A percentile compares a stretch with the other conserved stretches of the same genome.
Conservation (phyloP, 2,329 filamentous ascomycete genomes). For the Nectriaceae sp. region DNA sequence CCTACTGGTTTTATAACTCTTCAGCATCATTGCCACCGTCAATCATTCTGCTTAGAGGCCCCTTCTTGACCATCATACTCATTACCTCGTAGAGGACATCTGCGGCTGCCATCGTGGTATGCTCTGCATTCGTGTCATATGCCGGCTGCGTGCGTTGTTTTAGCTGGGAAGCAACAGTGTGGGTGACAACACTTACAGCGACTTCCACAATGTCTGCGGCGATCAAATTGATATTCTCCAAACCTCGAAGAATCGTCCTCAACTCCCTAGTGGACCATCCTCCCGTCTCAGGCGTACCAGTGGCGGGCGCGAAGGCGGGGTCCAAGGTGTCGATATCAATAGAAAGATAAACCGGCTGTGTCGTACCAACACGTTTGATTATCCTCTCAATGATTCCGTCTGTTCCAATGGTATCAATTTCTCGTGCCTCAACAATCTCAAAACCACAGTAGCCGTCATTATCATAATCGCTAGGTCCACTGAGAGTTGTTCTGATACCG, state of each 20-base stretch:
- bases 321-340: slow-evolving; percentile 86
- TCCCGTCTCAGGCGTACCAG: slow-evolving; percentile 75
- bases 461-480: slow-evolving; percentile 68
- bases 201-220: slow-evolving; percentile 75
- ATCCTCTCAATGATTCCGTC: slow-evolving; percentile 80
- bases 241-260: slow-evolving; percentile 68
- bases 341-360: slow-evolving; percentile 76
- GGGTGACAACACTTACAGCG: slow-evolving; percentile 22
- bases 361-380: slow-evolving; percentile 69
- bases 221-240: slow-evolving; percentile 70
- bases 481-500: slow-evolving; percentile 80
- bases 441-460: slow-evolving; percentile 76
- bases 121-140: slow-evolving; percentile 72
- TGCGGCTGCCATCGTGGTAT: slow-evolving; percentile 73
- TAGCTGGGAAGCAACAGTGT: background rate
- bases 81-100: slow-evolving; percentile 76
- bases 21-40: slow-evolving; percentile 4
- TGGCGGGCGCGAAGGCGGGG: slow-evolving; percentile 76
- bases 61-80: slow-evolving; percentile 81
- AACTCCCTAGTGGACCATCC: slow-evolving; percentile 76
- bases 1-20: slow-evolving; percentile 9
- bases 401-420: slow-evolving; percentile 53
- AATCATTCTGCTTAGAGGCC: slow-evolving; percentile 60
- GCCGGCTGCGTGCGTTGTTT: slow-evolving; percentile 48
- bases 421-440: slow-evolving; percentile 72